Conservation (phyloP, 441 rosid species). For the Aleurites moluccanus region DNA sequence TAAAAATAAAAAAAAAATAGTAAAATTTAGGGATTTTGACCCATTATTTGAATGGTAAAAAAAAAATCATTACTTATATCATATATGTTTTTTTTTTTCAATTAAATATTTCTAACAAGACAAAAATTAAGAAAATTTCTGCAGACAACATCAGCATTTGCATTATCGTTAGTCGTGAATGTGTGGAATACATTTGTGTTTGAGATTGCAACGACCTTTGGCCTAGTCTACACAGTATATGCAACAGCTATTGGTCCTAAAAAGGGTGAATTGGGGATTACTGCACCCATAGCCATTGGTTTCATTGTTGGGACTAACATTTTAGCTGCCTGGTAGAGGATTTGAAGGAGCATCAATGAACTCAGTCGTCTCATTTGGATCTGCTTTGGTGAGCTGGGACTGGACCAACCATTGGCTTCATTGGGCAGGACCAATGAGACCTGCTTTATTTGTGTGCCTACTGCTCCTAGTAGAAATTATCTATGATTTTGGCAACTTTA, state of each 20-base stretch:
- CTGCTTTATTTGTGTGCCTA: no score
- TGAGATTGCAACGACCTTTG: constrained; percentile 80
- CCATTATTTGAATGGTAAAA: no score
- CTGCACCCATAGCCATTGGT: constrained; percentile 73
- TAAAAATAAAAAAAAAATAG: no score
- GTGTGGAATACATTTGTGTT: constrained; percentile 62
- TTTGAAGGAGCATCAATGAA: constrained; percentile 82
- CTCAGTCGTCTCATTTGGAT: constrained; percentile 74
- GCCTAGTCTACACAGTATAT: constrained; percentile 72
- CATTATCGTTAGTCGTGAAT: constrained; percentile 54
- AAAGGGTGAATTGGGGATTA: constrained; percentile 50
- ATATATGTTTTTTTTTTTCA: no score
- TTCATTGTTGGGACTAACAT: constrained; percentile 76
- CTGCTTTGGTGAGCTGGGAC: constrained; percentile 69
- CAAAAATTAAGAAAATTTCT: background rate
- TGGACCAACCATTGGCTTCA: constrained; percentile 77
- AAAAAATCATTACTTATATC: no score
- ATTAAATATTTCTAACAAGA: background rate
- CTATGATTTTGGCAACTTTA: no score
- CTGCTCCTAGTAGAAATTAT: no score
- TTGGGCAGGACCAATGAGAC: constrained; percentile 86
- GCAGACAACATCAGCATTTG: constrained; percentile 55
- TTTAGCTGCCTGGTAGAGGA: constrained; percentile 66
- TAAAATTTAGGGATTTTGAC: no score
- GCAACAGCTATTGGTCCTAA: constrained; percentile 80